These are phyloP conservation scores for Gnomoniopsis sp. DNA, from an alignment of 2,329 filamentous ascomycete genomes.

Conservation along the genomic window DNA sequence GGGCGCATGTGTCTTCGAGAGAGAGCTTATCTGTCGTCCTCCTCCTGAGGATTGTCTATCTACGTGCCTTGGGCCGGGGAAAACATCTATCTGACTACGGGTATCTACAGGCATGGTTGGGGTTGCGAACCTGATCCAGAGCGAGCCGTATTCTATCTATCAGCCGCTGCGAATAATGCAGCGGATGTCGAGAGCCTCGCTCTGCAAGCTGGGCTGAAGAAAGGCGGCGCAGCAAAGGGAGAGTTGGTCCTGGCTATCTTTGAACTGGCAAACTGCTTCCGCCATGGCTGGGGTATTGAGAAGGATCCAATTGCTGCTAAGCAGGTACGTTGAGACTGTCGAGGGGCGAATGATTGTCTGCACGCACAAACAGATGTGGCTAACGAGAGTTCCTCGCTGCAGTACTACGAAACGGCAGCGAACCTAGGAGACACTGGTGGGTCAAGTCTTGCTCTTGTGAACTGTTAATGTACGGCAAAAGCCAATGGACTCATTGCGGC, in stretches of 20 bases:
- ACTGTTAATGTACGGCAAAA: background rate
- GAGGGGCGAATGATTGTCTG: background rate
- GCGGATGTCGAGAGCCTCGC: conserved; percentile 83
- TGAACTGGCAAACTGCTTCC: conserved; percentile 88
- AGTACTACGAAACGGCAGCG: conserved; percentile 97
- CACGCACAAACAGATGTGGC: background rate
- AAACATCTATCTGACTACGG: conserved; percentile 23
- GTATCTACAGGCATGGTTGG: conserved; percentile 75
- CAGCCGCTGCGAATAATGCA: conserved; percentile 84
- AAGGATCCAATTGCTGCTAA: conserved; percentile 83
- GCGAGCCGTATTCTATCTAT: conserved; percentile 78
- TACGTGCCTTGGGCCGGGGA: background rate
- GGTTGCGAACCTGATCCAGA: conserved; percentile 72
- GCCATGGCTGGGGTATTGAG: conserved; percentile 88
- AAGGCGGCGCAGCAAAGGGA: conserved; percentile 91
- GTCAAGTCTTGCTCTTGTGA: conserved; percentile 24
- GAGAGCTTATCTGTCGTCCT: background rate
- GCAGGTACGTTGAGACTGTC: conserved; percentile 44
- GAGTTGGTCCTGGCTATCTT: conserved; percentile 96
- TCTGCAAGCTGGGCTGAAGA: conserved; percentile 81
- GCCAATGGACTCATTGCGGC: conserved; percentile 20
- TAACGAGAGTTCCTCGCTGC: conserved; percentile 21
- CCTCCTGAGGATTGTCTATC: background rate
- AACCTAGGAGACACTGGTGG: conserved; percentile 85
- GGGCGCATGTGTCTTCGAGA: background rate